phyloP scores from a whole-genome alignment of 176 grass and related monocot species.

The Hsuehochloa calcarea region DNA sequence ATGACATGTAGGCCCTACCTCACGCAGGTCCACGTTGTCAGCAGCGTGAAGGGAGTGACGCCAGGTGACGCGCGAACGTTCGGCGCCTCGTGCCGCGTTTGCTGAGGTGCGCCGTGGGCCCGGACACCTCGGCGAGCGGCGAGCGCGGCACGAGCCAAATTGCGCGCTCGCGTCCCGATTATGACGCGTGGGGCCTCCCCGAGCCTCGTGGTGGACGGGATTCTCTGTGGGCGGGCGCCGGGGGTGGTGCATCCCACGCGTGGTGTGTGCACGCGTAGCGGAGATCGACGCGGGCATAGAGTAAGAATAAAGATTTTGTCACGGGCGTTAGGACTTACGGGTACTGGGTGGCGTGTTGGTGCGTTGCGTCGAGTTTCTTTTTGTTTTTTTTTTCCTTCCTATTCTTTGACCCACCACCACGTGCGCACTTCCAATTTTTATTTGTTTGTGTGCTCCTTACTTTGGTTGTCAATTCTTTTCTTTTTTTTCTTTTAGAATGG shows the following conservation, averaged over 20 bases:
- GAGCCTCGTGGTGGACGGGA: neutral
- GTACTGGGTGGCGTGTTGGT: neutral
- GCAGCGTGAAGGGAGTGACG: neutral
- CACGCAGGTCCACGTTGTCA: rapidly evolving
- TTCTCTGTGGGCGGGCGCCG: neutral
- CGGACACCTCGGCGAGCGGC: too few relatives aligned
- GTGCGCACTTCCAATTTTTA: neutral
- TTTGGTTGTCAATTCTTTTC: neutral
- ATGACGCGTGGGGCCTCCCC: neutral
- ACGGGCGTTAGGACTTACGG: too few relatives aligned
- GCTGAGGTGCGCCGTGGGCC: neutral
- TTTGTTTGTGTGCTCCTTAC: neutral
- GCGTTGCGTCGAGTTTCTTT: neutral
- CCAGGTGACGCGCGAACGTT: neutral
- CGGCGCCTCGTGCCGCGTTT: neutral
- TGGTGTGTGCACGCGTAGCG: neutral
- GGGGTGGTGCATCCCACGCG: neutral
- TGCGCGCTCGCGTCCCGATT: neutral
- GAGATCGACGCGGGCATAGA: neutral
- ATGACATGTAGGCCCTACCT: rapidly evolving
- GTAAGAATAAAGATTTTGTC: too few relatives aligned
- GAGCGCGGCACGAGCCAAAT: slow-evolving; percentile 25
- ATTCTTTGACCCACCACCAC: neutral
- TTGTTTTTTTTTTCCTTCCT: neutral
- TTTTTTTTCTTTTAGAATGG: too few relatives aligned